These are phyloP conservation scores for Arabis hirsuta DNA, from an alignment of 345 rosid species.

Conservation along the genomic window DNA sequence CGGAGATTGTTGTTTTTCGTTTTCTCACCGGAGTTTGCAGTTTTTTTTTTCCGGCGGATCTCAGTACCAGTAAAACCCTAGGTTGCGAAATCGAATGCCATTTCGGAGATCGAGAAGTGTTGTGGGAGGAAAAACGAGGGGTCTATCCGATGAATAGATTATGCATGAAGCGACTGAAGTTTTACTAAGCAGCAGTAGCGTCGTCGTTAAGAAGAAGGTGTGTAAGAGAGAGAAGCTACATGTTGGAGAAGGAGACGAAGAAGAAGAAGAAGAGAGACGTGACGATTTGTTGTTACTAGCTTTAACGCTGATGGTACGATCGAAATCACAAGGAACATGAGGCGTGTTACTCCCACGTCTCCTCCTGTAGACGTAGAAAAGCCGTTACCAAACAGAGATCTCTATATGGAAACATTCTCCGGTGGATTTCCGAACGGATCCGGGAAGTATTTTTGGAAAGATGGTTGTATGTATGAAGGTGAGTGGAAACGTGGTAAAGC, in stretches of 20 bases:
- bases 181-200: conserved; percentile 19
- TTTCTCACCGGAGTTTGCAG: neutral
- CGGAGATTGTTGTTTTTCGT: neutral
- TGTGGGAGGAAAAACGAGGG: neutral
- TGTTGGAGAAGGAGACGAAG: conserved; percentile 47
- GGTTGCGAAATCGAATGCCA: conserved; percentile 23
- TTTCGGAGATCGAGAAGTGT: conserved; percentile 10
- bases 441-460: conserved; percentile 95
- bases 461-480: conserved; percentile 99
- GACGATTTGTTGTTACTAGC: conserved; percentile 45
- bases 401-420: conserved; percentile 76
- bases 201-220: conserved; percentile 2
- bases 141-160: conserved; percentile 48
- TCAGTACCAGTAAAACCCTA: neutral
- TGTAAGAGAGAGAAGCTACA: conserved; percentile 47
- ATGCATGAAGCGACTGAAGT: conserved; percentile 53
- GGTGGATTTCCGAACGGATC: conserved; percentile 88
- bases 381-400: conserved; percentile 87
- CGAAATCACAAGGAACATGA: conserved; percentile 71
- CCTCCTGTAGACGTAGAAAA: conserved; percentile 59
- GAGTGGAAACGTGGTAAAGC: conserved; percentile 97
- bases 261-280: conserved; percentile 38
- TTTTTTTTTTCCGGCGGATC: conserved; percentile 1
- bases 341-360: conserved; percentile 80
- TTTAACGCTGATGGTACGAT: conserved; percentile 52